These are phyloP conservation scores for Rickenella mellea DNA, from an alignment of 768 basidiomycete species.

Conservation along the genomic window DNA sequence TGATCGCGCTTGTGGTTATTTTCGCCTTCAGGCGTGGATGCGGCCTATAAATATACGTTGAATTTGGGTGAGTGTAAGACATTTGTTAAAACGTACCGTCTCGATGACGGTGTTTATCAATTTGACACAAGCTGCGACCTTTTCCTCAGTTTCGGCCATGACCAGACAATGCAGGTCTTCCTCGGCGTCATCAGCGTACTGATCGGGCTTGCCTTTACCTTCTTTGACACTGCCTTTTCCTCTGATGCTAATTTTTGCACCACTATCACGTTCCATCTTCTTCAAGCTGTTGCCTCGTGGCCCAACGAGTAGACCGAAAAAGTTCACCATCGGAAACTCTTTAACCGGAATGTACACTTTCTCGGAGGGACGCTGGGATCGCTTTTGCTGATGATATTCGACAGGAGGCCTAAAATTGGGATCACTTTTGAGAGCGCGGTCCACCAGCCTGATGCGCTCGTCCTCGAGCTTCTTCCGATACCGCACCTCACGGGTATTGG, in stretches of 20 bases:
- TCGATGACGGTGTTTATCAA: slow-evolving; percentile 98
- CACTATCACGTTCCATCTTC: slow-evolving; percentile 97
- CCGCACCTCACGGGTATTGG: slow-evolving; percentile 96
- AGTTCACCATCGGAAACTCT: slow-evolving; percentile 99
- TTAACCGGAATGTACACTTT: slow-evolving; percentile 99
- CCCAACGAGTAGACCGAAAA: slow-evolving; percentile 95
- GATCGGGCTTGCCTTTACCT: slow-evolving; percentile 92
- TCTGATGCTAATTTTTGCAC: slow-evolving; percentile 96
- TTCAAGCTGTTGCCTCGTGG: slow-evolving; percentile 98
- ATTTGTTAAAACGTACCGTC: slow-evolving; percentile 46
- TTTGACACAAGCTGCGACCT: slow-evolving; percentile 83
- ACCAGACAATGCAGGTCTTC: slow-evolving; percentile 98
- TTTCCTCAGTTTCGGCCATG: slow-evolving; percentile 85
- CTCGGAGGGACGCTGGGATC: slow-evolving; percentile 87
- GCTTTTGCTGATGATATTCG: slow-evolving; percentile 93
- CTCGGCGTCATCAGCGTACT: slow-evolving; percentile 92
- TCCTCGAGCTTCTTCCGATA: slow-evolving; percentile 94
- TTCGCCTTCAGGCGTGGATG: slow-evolving; percentile 97
- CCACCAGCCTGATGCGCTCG: slow-evolving; percentile 86
- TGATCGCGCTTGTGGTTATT: slow-evolving; percentile 99
- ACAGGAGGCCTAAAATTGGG: slow-evolving; percentile 96
- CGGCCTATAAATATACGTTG: slow-evolving; percentile 63
- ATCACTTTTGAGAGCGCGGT: slow-evolving; percentile 94
- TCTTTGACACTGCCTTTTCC: slow-evolving; percentile 99
- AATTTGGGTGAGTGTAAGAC: slow-evolving; percentile 1